Percentiles rank a stretch among this genome's conserved stretches.
Conservation (phyloP, 2,329 filamentous ascomycete species). For the Penicillium rolfsii region DNA sequence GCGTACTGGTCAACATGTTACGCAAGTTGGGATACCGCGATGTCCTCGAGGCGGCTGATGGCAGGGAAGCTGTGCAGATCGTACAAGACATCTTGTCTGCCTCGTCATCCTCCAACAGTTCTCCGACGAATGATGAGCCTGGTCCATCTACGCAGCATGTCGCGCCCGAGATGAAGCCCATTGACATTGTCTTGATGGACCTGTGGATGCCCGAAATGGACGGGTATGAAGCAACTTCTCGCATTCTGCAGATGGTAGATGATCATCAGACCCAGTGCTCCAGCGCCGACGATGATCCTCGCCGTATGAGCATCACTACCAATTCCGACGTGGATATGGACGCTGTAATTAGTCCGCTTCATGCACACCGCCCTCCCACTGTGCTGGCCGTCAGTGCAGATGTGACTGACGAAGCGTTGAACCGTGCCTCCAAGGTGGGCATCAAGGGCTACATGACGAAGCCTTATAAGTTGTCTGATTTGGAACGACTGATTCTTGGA, state of each 20-base stretch:
- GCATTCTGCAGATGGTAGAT: constrained; percentile 61
- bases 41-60: constrained; percentile 68
- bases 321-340: constrained; percentile 25
- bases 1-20: constrained; percentile 68
- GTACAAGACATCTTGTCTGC: constrained; percentile 54
- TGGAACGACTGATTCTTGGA: constrained; percentile 62
- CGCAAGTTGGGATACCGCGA: constrained; percentile 67
- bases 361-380: constrained; percentile 48
- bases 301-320: constrained; percentile 16
- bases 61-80: constrained; percentile 66
- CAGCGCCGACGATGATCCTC: constrained; percentile 16
- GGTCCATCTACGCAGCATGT: constrained; percentile 22
- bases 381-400: constrained; percentile 69
- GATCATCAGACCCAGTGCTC: constrained; percentile 35
- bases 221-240: constrained; percentile 68
- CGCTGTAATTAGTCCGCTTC: constrained; percentile 7
- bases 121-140: background rate
- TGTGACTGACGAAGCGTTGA: constrained; percentile 65
- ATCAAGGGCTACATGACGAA: constrained; percentile 73
- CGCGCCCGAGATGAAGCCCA: constrained; percentile 43
- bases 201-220: constrained; percentile 78
- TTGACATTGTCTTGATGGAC: constrained; percentile 73
- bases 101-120: constrained; percentile 19
- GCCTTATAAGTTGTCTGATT: constrained; percentile 65
- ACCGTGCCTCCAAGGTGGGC: constrained; percentile 62